Evolutionary conservation across 352 stramenopile genomes (phyloP), one percentile per base, ranked within the genome.

Genomic region (Globisporangium splendens): DNA sequence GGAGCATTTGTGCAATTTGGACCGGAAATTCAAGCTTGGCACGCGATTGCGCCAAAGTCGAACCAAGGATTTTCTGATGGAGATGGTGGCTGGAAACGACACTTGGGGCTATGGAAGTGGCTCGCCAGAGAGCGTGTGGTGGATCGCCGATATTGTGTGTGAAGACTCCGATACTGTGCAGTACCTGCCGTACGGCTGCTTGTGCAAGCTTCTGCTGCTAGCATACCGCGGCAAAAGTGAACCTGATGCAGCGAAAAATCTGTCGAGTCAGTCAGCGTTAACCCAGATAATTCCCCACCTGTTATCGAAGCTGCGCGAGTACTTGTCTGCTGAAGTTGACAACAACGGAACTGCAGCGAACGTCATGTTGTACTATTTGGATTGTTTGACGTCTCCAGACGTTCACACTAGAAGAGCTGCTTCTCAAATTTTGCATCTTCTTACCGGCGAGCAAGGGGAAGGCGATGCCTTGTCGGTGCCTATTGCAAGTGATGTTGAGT

Each of bases 81-180:
- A 93, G 48, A 95, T 95, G 86, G 83, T 95, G 21, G 61, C 79
- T 11, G 78, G 66, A 43, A 69, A 75, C 41, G 55, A 84, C 58
- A 46, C 56, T 17, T 51, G 64, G 54, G 46, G 47, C 44, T 44
- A 52, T 51, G 22, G 54, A 33, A 56, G 53, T 5, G 62, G 64
- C 8, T 70, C 65, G 18, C 57, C 64, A 0, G 72, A 77, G 46
- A 81, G 69, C 41, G 70, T 75, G 8, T 92, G 73, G 79, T 95
- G 86, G 86, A 95, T 95, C 56, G 83, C 82, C 14, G 86, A 95
- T 38, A 92, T 95, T 50, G 86, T 95, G 3, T 93, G 86, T 44
- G 86, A 92, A 56, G 86, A 95, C 56, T 79, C 88, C 24, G 71
- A 89, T 10, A 95, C 86, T 0, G 69, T 93, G 14, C 74, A 90